Conservation (phyloP, 805 yeast species). For the Suhomyces prunicola region DNA sequence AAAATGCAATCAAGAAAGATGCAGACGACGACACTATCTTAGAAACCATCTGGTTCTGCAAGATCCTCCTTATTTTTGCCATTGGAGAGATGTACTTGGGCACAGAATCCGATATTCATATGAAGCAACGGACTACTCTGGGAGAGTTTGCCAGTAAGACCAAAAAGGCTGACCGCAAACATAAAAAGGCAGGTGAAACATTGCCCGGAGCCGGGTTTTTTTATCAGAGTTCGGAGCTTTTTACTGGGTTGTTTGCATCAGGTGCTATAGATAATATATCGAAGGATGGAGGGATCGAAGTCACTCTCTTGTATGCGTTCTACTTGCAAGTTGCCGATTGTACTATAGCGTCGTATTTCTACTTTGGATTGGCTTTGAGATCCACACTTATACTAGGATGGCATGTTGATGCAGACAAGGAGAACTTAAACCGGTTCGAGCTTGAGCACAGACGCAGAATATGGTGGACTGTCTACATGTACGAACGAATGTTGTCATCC, state of each 20-base stretch:
- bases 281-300: slow-evolving; percentile 78
- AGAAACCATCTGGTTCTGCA: slow-evolving; percentile 81
- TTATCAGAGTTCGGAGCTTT: slow-evolving; percentile 74
- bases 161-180: slow-evolving; percentile 13
- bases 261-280: slow-evolving; percentile 79
- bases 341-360: slow-evolving; percentile 76
- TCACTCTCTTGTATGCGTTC: slow-evolving; percentile 69
- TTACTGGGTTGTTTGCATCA: slow-evolving; percentile 71
- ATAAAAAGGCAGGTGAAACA: slow-evolving; percentile 28
- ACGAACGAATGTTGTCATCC: slow-evolving; percentile 71
- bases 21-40: slow-evolving; percentile 54
- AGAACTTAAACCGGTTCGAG: slow-evolving; percentile 48
- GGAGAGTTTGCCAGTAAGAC: slow-evolving; percentile 15
- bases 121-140: slow-evolving; percentile 21
- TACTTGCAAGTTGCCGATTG: slow-evolving; percentile 82
- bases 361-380: slow-evolving; percentile 72
- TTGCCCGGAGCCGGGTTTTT: slow-evolving; percentile 79
- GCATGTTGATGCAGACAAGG: slow-evolving; percentile 81
- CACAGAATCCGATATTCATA: slow-evolving; percentile 63
- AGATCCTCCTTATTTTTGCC: slow-evolving; percentile 68
- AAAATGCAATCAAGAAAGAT: slow-evolving; percentile 41
- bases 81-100: slow-evolving; percentile 83
- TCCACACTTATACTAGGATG: slow-evolving; percentile 71
- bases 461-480: slow-evolving; percentile 52
- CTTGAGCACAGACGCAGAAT: slow-evolving; percentile 50